Conservation (phyloP, 208 protist species). For the Wallacemonas sp. region DNA sequence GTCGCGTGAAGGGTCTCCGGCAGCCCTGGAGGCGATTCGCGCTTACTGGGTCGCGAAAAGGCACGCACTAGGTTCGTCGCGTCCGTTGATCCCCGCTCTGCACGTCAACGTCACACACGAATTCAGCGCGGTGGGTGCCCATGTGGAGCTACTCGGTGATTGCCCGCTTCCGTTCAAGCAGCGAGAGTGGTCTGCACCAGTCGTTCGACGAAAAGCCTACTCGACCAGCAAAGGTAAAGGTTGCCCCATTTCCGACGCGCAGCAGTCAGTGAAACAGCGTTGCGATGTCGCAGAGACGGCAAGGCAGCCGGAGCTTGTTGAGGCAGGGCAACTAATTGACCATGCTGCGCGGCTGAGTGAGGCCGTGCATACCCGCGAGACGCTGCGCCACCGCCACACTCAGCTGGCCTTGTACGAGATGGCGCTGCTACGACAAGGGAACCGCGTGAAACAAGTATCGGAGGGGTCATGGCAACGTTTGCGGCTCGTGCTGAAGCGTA, state of each 20-base stretch:
- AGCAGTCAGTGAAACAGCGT: background rate
- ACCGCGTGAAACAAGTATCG: background rate
- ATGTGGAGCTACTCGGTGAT: slow-evolving; percentile 54
- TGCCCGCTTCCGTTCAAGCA: slow-evolving; percentile 83
- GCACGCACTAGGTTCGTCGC: slow-evolving; percentile 34
- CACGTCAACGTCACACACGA: slow-evolving; percentile 54
- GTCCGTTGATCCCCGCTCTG: slow-evolving; percentile 68
- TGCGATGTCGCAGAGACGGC: background rate
- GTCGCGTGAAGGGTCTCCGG: slow-evolving; percentile 11
- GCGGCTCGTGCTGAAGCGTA: background rate
- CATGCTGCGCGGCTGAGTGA: slow-evolving; percentile 24
- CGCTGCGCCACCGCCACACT: slow-evolving; percentile 40
- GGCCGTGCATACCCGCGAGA: slow-evolving; percentile 48
- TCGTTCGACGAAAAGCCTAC: slow-evolving; percentile 16
- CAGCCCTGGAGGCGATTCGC: slow-evolving; percentile 50
- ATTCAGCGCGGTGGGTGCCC: slow-evolving; percentile 50
- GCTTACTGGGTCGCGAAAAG: slow-evolving; percentile 76
- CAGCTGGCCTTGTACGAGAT: slow-evolving; percentile 61
- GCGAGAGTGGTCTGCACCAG: slow-evolving; percentile 65
- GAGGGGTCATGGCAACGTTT: slow-evolving; percentile 1
- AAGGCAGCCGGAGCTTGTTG: background rate
- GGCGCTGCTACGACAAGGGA: slow-evolving; percentile 26
- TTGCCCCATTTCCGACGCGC: too few species aligned
- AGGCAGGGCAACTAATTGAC: background rate
- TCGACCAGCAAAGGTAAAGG: background rate